Evolutionary conservation across 371 early-diverging fungal genomes (phyloP).

Genomic region (Globomyces sp.): DNA sequence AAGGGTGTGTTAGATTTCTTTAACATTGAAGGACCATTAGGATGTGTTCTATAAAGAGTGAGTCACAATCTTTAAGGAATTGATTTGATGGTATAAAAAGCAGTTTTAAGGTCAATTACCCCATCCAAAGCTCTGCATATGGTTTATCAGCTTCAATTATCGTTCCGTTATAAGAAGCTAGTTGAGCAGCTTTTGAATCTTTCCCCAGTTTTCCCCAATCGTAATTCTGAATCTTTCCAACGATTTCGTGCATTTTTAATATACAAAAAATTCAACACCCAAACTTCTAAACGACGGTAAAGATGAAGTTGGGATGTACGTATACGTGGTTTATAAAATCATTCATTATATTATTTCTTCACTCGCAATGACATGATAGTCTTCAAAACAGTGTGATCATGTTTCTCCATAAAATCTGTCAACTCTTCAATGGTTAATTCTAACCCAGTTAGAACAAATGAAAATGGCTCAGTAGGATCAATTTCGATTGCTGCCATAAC

Average conservation of each 20-base stretch:
- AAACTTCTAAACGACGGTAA: no score
- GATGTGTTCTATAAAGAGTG: constrained; percentile 74
- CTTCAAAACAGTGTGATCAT: no score
- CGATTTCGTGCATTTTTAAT: constrained; percentile 16
- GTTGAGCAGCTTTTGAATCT: constrained; percentile 79
- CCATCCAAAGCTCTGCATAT: constrained; percentile 79
- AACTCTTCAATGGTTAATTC: no score
- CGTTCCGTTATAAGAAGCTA: constrained; percentile 57
- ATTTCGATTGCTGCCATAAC: constrained; percentile 66
- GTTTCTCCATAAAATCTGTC: no score
- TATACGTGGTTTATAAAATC: no score
- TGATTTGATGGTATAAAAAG: no score
- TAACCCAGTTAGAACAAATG: no score
- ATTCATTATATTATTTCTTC: no score
- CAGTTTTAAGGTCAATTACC: neutral
- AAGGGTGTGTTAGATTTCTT: constrained; percentile 50
- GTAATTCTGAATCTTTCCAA: constrained; percentile 56
- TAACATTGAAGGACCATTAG: constrained; percentile 78
- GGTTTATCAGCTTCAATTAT: constrained; percentile 62
- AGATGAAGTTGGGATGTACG: no score
- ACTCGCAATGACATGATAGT: no score
- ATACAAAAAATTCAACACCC: no score
- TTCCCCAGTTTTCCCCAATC: constrained; percentile 95
- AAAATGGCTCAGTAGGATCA: constrained; percentile 27
- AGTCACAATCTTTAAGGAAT: constrained; percentile 83